Evolutionary conservation across 2,329 filamentous ascomycete genomes (phyloP), one percentile per base, ranked within the genome.

Genomic region (Fusarium pseudocircinatum): DNA sequence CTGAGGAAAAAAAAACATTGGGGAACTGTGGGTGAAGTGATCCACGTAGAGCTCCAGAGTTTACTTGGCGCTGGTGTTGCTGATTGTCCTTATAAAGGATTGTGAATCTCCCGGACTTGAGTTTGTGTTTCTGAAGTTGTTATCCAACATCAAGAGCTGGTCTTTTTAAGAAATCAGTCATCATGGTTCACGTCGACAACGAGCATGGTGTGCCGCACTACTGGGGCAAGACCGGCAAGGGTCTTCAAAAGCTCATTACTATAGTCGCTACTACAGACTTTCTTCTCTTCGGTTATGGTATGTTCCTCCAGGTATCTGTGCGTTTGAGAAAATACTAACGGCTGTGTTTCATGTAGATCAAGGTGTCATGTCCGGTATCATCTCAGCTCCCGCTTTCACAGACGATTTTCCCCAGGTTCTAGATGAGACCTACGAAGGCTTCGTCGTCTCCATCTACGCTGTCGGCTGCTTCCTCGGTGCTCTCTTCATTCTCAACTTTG

Each of bases 311-410:
- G 16, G 24, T 53, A 74, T 79, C 87, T 26, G 28, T 26, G 44
- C 47, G 13, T 32, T 22, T 36, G 47, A 24, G 20, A 12, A 53
- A 18, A 2, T 20, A 16, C 65, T 69, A 28, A 69, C n/a, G 43
- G 13, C 11, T 34, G 20, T 12, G 39, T 57, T 52, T 56, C n/a
- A n/a, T 39, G 34, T 32, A 69, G 87, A 89, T 71, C 88, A 86
- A 80, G 84, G 85, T 73, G 84, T 86, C 50, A 89, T 89, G 87
- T 84, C 82, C 61, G 87, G 87, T 20, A 86, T 89, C 73, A 88
- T 88, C 69, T 85, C 84, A 26, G 84, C 87, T 6, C 79, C 82
- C 1, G 83, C 84, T 20, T 89, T 88, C 79, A 85, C 85, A 62
- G 63, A 84, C 52, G 82, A 85, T 40, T 88, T 89, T 69, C 80